These are phyloP conservation scores for Alternaria brassicae DNA, from an alignment of 2,329 filamentous ascomycete species.

Conservation along the genomic window DNA sequence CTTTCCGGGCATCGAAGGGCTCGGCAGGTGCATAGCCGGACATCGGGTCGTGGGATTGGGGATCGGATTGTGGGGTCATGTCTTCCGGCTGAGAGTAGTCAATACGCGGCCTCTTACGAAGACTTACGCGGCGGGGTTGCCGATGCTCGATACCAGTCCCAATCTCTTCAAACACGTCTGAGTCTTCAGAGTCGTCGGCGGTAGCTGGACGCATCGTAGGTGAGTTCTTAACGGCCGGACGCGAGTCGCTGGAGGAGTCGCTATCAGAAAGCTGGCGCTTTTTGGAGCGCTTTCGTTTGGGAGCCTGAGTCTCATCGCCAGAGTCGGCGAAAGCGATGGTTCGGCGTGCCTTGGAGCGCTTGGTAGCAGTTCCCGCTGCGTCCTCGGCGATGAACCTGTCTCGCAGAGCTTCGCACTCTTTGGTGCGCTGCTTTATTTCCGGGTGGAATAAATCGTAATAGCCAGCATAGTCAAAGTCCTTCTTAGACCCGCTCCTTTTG, in stretches of 20 bases:
- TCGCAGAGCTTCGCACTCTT: constrained; percentile 6
- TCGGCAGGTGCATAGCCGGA: neutral
- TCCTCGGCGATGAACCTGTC: constrained; percentile 10
- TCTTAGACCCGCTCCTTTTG: constrained; percentile 8
- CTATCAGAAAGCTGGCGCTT: neutral
- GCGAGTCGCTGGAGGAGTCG: constrained; percentile 4
- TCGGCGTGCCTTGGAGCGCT: constrained; percentile 4
- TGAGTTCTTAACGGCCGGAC: neutral
- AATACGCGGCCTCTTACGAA: constrained; percentile 21
- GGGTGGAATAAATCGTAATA: constrained; percentile 22
- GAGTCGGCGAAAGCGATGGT: neutral
- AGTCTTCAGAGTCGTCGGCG: neutral
- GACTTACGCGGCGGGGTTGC: constrained; percentile 2
- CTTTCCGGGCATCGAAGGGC: neutral
- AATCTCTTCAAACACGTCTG: constrained; percentile 1
- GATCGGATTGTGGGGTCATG: neutral
- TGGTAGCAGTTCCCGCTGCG: neutral
- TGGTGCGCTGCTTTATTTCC: constrained; percentile 21
- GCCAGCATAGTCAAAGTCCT: constrained; percentile 18
- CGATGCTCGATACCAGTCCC: neutral
- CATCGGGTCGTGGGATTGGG: neutral
- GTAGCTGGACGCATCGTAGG: neutral
- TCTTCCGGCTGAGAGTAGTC: constrained; percentile 17
- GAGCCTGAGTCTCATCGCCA: neutral
- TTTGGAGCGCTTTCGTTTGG: neutral